These are phyloP conservation scores for Musa beccarii DNA, from an alignment of 176 grass and related monocot species.

Conservation along the genomic window DNA sequence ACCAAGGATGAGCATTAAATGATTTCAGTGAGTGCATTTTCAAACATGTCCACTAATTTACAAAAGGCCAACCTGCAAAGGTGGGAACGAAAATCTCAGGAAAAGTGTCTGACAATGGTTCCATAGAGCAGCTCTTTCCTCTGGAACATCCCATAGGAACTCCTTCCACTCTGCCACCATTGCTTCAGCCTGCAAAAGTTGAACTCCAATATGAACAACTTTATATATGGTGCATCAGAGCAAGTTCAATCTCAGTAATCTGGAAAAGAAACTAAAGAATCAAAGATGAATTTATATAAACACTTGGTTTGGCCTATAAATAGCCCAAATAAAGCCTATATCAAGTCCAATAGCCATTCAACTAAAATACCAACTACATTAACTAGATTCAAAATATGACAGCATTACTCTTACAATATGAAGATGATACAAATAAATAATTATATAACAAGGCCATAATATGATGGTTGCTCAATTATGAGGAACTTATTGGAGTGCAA, in stretches of 20 bases:
- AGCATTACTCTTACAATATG: no score
- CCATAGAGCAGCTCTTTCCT: slow-evolving; percentile 94
- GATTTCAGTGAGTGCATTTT: background rate
- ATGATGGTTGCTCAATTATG: no score
- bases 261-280: background rate
- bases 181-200: slow-evolving; percentile 65
- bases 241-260: background rate
- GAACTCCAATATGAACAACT: slow-evolving; percentile 10
- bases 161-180: slow-evolving; percentile 99
- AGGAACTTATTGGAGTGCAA: no score
- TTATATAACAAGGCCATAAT: no score
- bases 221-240: slow-evolving; percentile 8
- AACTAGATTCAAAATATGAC: no score
- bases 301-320: background rate
- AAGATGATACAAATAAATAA: no score
- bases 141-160: slow-evolving; percentile 95
- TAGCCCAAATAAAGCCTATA: background rate
- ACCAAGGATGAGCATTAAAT: background rate
- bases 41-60: background rate
- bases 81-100: slow-evolving; percentile 66
- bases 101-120: slow-evolving; percentile 90
- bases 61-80: slow-evolving; percentile 39
- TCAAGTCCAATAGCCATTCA: no score
- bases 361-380: no score
- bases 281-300: no score